Conservation (phyloP, 1,284 basidiomycete genomes). For the Ganoderma sp. region DNA sequence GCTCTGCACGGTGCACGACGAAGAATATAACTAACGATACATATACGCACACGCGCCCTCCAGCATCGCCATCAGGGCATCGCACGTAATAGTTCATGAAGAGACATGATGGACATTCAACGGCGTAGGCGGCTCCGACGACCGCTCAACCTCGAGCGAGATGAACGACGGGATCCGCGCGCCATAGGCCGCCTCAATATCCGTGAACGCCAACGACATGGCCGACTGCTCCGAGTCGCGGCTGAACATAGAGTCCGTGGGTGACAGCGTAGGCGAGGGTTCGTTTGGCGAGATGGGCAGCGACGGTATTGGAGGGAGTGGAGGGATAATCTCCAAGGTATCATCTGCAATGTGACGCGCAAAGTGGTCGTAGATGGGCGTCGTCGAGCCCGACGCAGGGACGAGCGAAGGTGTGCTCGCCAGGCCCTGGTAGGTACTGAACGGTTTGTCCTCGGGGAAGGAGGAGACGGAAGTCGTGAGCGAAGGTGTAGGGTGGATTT, state of each 20-base stretch:
- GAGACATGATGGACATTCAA: conserved; percentile 12
- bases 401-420: conserved; percentile 13
- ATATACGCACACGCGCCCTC: neutral
- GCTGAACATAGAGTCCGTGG: conserved; percentile 23
- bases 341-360: conserved; percentile 8
- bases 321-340: conserved; percentile 11
- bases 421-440: conserved; percentile 16
- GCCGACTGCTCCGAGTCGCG: conserved; percentile 20
- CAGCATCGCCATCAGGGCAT: neutral
- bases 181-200: conserved; percentile 23
- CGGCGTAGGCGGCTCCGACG: conserved; percentile 23
- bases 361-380: conserved; percentile 23
- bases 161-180: conserved; percentile 23
- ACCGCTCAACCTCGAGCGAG: conserved; percentile 19
- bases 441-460: conserved; percentile 9
- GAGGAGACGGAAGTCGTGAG: conserved; percentile 11
- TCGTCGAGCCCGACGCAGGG: conserved; percentile 11
- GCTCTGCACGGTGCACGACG: neutral
- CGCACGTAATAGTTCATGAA: neutral
- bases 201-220: conserved; percentile 19
- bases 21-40: neutral
- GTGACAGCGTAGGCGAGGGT: conserved; percentile 9
- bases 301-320: conserved; percentile 12
- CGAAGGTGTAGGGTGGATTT: conserved; percentile 1
- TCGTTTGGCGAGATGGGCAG: conserved; percentile 15